Evolutionary conservation across 371 early-diverging fungal species (phyloP).

Genomic region (Saksenaea vasiformis): DNA sequence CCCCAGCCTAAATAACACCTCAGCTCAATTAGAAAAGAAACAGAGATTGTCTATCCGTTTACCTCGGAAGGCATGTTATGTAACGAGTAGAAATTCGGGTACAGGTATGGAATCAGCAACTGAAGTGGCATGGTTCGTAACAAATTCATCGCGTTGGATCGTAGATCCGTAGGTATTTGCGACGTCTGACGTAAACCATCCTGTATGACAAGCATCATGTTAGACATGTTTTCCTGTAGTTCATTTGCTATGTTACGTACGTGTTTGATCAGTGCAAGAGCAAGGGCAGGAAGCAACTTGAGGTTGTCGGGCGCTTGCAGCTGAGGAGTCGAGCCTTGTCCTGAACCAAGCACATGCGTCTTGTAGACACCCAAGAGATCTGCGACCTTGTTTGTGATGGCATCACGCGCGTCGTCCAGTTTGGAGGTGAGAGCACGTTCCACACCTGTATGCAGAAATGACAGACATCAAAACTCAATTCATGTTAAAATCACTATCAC

Average conservation of each 20-base stretch:
- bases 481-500: neutral
- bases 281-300: constrained; percentile 83
- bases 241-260: constrained; percentile 41
- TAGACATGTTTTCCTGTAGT: too few species aligned
- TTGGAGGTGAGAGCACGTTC: constrained; percentile 87
- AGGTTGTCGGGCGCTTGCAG: constrained; percentile 84
- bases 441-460: constrained; percentile 40
- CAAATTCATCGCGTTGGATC: constrained; percentile 72
- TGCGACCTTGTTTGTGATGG: constrained; percentile 81
- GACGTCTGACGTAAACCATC: constrained; percentile 67
- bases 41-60: constrained; percentile 12
- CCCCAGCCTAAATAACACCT: constrained; percentile 47
- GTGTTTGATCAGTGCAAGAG: constrained; percentile 81
- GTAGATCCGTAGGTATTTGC: constrained; percentile 71
- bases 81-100: constrained; percentile 84
- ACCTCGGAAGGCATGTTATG: constrained; percentile 80
- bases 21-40: neutral
- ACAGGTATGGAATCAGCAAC: constrained; percentile 66
- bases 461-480: neutral
- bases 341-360: constrained; percentile 70
- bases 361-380: constrained; percentile 90
- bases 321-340: constrained; percentile 78
- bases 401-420: constrained; percentile 95
- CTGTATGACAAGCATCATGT: constrained; percentile 22
- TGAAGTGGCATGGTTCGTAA: constrained; percentile 83